Evolutionary conservation across 805 yeast genomes (phyloP).

Genomic region (Metschnikowia matae): DNA sequence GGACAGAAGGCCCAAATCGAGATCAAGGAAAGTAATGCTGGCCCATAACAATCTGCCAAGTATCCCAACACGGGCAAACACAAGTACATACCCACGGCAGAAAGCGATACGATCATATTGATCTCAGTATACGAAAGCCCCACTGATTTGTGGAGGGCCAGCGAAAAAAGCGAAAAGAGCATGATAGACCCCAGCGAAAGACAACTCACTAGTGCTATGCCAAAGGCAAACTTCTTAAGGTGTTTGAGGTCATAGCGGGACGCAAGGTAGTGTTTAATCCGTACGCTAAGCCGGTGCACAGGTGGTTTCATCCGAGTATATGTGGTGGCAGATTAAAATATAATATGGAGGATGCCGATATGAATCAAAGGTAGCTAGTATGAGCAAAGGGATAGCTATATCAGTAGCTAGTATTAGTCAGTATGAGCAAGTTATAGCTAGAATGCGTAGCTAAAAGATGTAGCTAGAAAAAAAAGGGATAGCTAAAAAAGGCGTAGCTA

Average conservation of each 20-base stretch:
- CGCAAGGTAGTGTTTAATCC: constrained; percentile 41
- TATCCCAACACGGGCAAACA: constrained; percentile 81
- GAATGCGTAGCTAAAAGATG: too few relatives aligned
- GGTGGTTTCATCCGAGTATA: constrained; percentile 10
- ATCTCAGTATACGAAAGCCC: constrained; percentile 59
- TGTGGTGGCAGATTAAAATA: not conserved
- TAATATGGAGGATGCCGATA: not conserved
- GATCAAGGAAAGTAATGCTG: constrained; percentile 61
- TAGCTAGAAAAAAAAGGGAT: too few relatives aligned
- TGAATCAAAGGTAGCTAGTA: not conserved
- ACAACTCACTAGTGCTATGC: constrained; percentile 58
- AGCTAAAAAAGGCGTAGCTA: too few relatives aligned
- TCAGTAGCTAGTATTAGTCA: too few relatives aligned
- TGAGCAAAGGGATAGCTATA: too few relatives aligned
- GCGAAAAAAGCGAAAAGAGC: constrained; percentile 75
- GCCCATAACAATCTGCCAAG: constrained; percentile 81
- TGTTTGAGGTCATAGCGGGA: constrained; percentile 37
- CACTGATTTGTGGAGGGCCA: constrained; percentile 56
- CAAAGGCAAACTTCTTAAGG: constrained; percentile 50
- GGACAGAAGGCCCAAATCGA: constrained; percentile 62
- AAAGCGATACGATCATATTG: constrained; percentile 70
- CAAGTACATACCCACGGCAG: constrained; percentile 78
- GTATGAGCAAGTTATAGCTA: too few relatives aligned
- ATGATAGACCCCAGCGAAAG: constrained; percentile 78
- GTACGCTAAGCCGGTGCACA: constrained; percentile 34